Evolutionary conservation across 179 eudicot genomes (phyloP).

Genomic region (Pouteria campechiana): DNA sequence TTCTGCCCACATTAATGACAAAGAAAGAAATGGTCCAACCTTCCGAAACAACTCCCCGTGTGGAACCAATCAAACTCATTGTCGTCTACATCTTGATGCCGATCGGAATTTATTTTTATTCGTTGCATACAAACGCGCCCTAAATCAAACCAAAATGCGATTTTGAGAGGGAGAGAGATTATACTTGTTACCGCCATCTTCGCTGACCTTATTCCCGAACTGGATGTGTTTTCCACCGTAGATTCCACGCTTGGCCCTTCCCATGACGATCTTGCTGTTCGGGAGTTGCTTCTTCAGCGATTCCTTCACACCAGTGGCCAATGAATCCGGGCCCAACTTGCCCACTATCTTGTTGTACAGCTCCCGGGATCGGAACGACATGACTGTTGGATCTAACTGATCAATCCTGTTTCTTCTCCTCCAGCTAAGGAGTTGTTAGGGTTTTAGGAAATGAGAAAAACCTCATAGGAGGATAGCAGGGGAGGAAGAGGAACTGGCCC

Average conservation of each 20-base stretch:
- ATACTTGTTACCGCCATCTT: constrained; percentile 92
- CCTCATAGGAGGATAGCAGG: too few relatives aligned
- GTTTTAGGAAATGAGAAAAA: too few relatives aligned
- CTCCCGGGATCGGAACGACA: constrained; percentile 79
- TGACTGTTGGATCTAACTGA: too few relatives aligned
- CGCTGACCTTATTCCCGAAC: constrained; percentile 74
- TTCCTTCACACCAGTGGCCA: constrained; percentile 52
- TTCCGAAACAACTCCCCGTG: too few relatives aligned
- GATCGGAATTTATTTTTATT: not conserved
- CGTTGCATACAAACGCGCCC: not conserved
- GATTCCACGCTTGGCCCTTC: constrained; percentile 86
- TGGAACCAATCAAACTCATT: too few relatives aligned
- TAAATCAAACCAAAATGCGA: not conserved
- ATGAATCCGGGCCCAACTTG: constrained; percentile 66
- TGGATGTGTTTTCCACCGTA: constrained; percentile 94
- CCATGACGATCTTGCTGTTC: constrained; percentile 66
- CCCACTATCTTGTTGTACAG: constrained; percentile 72
- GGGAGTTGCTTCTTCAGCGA: constrained; percentile 47
- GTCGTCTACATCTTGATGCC: too few relatives aligned
- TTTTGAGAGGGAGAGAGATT: constrained; percentile 4
- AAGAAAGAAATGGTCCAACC: too few relatives aligned
- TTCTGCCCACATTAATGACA: too few relatives aligned
- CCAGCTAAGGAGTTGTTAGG: too few relatives aligned
- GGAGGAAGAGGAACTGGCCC: too few relatives aligned
- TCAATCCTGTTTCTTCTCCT: too few relatives aligned